phyloP scores from a whole-genome alignment of 225 moss, liverwort and hornwort species.

The Marchantia paleacea region DNA sequence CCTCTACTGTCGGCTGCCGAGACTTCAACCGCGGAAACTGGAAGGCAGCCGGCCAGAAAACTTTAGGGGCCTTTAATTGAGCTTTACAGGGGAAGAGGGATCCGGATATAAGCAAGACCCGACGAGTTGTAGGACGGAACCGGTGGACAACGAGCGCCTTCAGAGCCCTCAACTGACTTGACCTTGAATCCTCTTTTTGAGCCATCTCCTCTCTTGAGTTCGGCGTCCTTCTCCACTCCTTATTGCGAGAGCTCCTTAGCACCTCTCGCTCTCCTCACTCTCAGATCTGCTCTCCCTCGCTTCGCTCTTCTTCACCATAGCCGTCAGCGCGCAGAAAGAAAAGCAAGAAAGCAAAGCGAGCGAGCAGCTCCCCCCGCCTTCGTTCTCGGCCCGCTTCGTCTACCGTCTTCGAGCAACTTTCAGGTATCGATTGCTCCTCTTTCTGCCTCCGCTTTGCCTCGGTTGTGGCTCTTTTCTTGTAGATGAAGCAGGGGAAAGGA shows the following conservation, averaged over 20 bases:
- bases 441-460: background rate
- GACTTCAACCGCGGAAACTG: constrained; percentile 13
- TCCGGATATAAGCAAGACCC: background rate
- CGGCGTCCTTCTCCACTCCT: constrained; percentile 3
- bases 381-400: background rate
- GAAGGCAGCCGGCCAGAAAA: background rate
- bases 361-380: background rate
- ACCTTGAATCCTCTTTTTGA: background rate
- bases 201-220: constrained; percentile 2
- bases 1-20: background rate
- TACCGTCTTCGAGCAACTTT: background rate
- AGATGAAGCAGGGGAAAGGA: background rate
- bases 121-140: background rate
- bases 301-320: constrained; percentile 5
- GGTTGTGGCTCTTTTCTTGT: background rate
- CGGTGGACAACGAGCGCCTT: constrained; percentile 1
- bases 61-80: background rate
- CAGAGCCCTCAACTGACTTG: constrained; percentile 7
- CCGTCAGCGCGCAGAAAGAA: background rate
- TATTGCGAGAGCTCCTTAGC: constrained; percentile 5
- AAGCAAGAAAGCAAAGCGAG: background rate
- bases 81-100: background rate
- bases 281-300: constrained; percentile 8
- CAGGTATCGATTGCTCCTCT: background rate
- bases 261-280: constrained; percentile 7